Evolutionary conservation across 2,329 filamentous ascomycete genomes (phyloP).

Genomic region (Fusarium clavum): DNA sequence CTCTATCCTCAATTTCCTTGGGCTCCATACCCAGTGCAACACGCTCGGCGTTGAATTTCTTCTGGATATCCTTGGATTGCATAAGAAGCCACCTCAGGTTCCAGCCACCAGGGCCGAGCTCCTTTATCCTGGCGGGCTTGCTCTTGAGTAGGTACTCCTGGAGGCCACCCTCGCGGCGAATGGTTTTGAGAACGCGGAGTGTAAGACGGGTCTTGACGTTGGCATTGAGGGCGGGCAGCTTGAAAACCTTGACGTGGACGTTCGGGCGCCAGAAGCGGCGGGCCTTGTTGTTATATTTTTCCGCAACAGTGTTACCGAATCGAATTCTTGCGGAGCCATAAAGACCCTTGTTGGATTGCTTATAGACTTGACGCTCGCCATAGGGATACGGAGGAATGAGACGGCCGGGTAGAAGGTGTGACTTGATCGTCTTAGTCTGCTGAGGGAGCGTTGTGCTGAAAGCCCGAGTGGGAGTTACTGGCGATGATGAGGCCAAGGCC

Average conservation of each 20-base stretch:
- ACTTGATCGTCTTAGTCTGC: constrained; percentile 56
- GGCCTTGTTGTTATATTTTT: constrained; percentile 75
- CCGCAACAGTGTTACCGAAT: constrained; percentile 83
- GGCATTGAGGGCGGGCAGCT: constrained; percentile 69
- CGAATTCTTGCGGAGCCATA: constrained; percentile 78
- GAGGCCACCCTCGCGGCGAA: constrained; percentile 87
- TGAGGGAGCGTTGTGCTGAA: constrained; percentile 55
- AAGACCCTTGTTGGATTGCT: constrained; percentile 81
- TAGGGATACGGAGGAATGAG: constrained; percentile 78
- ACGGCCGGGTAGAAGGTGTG: constrained; percentile 58
- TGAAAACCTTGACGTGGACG: constrained; percentile 75
- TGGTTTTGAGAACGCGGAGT: constrained; percentile 75
- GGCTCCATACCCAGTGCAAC: constrained; percentile 70
- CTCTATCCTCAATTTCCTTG: constrained; percentile 51
- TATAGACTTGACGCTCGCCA: constrained; percentile 76
- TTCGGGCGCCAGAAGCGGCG: constrained; percentile 82
- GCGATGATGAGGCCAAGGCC: constrained; percentile 33
- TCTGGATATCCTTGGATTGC: constrained; percentile 76
- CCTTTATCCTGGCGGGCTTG: constrained; percentile 81
- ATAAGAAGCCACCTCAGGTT: constrained; percentile 88
- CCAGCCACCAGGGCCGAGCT: constrained; percentile 92
- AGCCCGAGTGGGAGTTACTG: constrained; percentile 33
- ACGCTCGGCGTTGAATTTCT: constrained; percentile 74
- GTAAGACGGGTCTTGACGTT: constrained; percentile 76
- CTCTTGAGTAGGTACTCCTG: constrained; percentile 91